Evolutionary conservation across 441 rosid species (phyloP).

Genomic region (Corymbia calophylla): DNA sequence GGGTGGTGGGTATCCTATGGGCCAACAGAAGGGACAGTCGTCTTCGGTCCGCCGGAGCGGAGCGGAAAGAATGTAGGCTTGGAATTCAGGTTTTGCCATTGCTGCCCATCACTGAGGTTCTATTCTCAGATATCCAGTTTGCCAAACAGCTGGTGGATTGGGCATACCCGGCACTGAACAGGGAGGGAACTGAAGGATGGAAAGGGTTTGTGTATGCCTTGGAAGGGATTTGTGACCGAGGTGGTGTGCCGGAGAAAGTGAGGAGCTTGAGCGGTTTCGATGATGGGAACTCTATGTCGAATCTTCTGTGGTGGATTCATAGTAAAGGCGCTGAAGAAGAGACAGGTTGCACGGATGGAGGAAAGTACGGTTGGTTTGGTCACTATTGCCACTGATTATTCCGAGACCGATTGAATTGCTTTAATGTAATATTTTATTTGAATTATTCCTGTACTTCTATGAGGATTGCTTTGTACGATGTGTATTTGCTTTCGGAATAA

Average conservation of each 20-base stretch:
- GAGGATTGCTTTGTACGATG: neutral
- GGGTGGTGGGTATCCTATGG: slow-evolving; percentile 89
- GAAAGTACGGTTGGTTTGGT: slow-evolving; percentile 57
- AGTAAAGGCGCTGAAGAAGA: slow-evolving; percentile 40
- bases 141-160: slow-evolving; percentile 63
- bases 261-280: slow-evolving; percentile 41
- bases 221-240: slow-evolving; percentile 62
- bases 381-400: slow-evolving; percentile 49
- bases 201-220: slow-evolving; percentile 83
- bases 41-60: slow-evolving; percentile 83
- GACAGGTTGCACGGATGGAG: slow-evolving; percentile 29
- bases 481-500: neutral
- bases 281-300: slow-evolving; percentile 72
- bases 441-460: neutral
- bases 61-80: slow-evolving; percentile 73
- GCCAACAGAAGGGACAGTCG: slow-evolving; percentile 81
- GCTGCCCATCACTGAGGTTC: slow-evolving; percentile 57
- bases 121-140: slow-evolving; percentile 59
- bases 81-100: slow-evolving; percentile 83
- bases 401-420: neutral
- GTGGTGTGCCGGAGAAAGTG: slow-evolving; percentile 51
- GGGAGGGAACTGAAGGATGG: slow-evolving; percentile 84
- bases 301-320: slow-evolving; percentile 89
- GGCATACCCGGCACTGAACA: slow-evolving; percentile 64
- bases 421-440: neutral